phyloP scores from a whole-genome alignment of 129 eudicot genomes.

The Daucus carota region DH1_v3.0 NC_030385.2:28214001-28214500 shows the following conservation, averaged over 20 bases:
- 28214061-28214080: conserved; percentile 67
- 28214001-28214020: conserved; percentile 89
- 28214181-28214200: neutral
- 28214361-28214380: neutral
- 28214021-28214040: conserved; percentile 67
- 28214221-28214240: conserved; percentile 4
- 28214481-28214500: conserved; percentile 82
- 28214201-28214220: conserved; percentile 11
- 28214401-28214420: neutral
- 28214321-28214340: conserved; percentile 52
- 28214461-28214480: conserved; percentile 74
- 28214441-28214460: conserved; percentile 54
- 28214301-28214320: conserved; percentile 80
- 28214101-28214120: neutral
- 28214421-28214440: neutral
- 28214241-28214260: conserved; percentile 90
- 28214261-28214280: conserved; percentile 81
- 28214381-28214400: neutral
- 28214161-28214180: neutral
- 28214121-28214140: neutral
- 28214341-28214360: neutral
- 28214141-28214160: neutral
- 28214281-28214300: conserved; percentile 78
- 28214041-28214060: conserved; percentile 59
- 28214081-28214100: neutral